Evolutionary conservation across 2,329 filamentous ascomycete species (phyloP).

Genomic region (Diaporthe citri): DNA sequence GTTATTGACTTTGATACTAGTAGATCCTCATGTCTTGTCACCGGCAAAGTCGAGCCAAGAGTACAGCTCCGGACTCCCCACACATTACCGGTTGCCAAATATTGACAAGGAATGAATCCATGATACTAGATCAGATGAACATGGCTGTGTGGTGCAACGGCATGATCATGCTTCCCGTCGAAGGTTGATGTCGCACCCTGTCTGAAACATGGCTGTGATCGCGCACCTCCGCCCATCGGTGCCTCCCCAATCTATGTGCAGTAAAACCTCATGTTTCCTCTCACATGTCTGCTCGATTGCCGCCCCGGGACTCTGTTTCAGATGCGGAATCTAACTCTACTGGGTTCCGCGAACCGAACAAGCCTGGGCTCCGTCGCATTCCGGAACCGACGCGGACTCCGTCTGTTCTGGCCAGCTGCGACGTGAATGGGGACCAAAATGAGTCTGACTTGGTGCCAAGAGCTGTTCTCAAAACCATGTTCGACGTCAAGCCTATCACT

Average conservation of each 20-base stretch:
- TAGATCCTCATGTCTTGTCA: background rate
- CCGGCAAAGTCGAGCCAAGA: background rate
- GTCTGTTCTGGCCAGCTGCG: background rate
- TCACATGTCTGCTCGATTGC: background rate
- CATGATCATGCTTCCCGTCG: background rate
- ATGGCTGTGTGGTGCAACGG: background rate
- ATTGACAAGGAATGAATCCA: background rate
- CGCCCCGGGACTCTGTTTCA: background rate
- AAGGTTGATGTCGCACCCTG: background rate
- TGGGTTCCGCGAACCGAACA: conserved; percentile 10
- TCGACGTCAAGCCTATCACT: background rate
- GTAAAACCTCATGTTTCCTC: background rate
- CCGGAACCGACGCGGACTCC: conserved; percentile 6
- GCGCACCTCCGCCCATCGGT: background rate
- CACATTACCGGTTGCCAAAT: conserved; percentile 13
- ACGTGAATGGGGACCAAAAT: background rate
- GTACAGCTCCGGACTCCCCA: conserved; percentile 20
- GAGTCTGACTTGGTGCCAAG: background rate
- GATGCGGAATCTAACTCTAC: background rate
- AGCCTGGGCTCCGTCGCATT: background rate
- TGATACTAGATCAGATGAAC: conserved; percentile 23
- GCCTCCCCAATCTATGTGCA: background rate
- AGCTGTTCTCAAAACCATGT: background rate
- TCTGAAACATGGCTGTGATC: conserved; percentile 20
- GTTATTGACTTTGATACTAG: background rate